Conservation (phyloP, 805 yeast species). For the Yamadazyma kitorensis region DNA sequence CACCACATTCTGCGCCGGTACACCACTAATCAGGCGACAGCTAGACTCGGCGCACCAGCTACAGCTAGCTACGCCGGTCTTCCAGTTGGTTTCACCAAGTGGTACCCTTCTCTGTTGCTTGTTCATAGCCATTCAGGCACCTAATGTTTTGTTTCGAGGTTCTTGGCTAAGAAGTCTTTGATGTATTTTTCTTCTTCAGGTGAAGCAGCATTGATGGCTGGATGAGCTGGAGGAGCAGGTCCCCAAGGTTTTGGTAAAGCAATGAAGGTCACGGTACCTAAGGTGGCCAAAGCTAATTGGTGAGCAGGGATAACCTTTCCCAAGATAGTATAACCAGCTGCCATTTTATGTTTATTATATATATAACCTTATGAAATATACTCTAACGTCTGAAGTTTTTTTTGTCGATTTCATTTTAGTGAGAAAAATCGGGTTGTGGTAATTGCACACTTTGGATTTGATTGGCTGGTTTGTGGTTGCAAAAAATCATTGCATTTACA, state of each 20-base stretch:
- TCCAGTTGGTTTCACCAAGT: no score
- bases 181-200: slow-evolving; percentile 91
- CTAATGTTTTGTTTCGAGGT: slow-evolving; percentile 35
- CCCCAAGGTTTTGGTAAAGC: slow-evolving; percentile 76
- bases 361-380: no score
- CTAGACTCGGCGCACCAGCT: no score
- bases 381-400: background rate
- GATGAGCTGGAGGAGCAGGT: slow-evolving; percentile 56
- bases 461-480: slow-evolving; percentile 15
- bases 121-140: background rate
- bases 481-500: slow-evolving; percentile 6
- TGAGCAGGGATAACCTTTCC: slow-evolving; percentile 86
- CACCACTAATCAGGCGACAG: no score
- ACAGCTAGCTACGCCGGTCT: no score
- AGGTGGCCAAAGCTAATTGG: slow-evolving; percentile 77
- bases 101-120: no score
- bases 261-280: slow-evolving; percentile 62
- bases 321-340: slow-evolving; percentile 76
- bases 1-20: no score
- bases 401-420: background rate
- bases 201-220: slow-evolving; percentile 70
- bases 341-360: no score
- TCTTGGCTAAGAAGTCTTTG: slow-evolving; percentile 58
- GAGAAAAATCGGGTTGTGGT: background rate
- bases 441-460: slow-evolving; percentile 4